Conservation (phyloP, 352 stramenopile genomes). For the Phytophthora pistaciae region DNA sequence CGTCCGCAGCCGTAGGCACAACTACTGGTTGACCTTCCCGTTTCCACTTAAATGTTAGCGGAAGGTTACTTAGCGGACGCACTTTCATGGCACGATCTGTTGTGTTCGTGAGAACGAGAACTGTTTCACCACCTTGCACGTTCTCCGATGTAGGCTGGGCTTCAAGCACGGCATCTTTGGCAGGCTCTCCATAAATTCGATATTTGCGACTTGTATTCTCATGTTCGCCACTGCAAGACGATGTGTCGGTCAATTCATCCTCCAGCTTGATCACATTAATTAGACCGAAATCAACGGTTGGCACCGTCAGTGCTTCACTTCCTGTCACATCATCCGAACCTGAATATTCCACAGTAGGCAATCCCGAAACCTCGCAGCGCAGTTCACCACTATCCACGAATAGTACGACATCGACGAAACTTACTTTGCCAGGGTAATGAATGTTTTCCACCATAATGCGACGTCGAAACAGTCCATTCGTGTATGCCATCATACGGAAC, state of each 20-base stretch:
- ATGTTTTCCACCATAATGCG: slow-evolving; percentile 88
- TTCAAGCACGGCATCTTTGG: slow-evolving; percentile 30
- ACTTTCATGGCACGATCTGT: slow-evolving; percentile 61
- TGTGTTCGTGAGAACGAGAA: slow-evolving; percentile 69
- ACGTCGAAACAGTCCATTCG: slow-evolving; percentile 80
- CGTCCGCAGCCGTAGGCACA: slow-evolving; percentile 6
- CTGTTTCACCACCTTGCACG: slow-evolving; percentile 22
- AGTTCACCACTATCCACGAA: slow-evolving; percentile 85
- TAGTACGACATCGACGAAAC: slow-evolving; percentile 76
- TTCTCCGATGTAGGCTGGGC: slow-evolving; percentile 8
- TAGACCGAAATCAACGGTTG: slow-evolving; percentile 60
- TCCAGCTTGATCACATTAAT: slow-evolving; percentile 82
- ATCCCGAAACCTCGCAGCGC: slow-evolving; percentile 43
- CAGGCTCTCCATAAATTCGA: slow-evolving; percentile 62
- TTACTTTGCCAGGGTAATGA: slow-evolving; percentile 85
- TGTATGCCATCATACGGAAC: slow-evolving; percentile 75
- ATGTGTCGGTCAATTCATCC: slow-evolving; percentile 59
- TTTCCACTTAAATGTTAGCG: slow-evolving; percentile 70
- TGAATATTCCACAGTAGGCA: not conserved
- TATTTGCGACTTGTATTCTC: slow-evolving; percentile 62
- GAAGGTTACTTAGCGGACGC: slow-evolving; percentile 77
- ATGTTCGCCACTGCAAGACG: slow-evolving; percentile 33
- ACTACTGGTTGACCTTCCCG: not conserved
- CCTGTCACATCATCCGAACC: not conserved
- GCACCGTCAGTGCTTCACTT: slow-evolving; percentile 17